These are phyloP conservation scores for Trichosporon coremiiforme DNA, from an alignment of 1,284 basidiomycete species.

Conservation along the genomic window DNA sequence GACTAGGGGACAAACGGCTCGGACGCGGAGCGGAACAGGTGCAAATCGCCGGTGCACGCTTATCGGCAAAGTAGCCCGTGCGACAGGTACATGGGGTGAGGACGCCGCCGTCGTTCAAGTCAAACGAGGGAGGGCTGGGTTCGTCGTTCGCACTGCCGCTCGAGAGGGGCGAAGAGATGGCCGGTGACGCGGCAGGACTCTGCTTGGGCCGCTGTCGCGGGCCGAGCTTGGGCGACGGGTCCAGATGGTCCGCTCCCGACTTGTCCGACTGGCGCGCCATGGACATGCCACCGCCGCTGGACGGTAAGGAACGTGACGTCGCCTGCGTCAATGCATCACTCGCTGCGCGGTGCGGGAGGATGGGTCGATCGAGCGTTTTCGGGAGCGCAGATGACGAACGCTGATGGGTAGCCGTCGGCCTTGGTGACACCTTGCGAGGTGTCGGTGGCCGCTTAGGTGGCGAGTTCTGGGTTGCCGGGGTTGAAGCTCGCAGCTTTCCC, in stretches of 20 bases:
- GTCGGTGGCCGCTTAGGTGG: constrained; percentile 3
- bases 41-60: not conserved
- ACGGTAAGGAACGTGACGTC: constrained; percentile 7
- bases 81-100: constrained; percentile 5
- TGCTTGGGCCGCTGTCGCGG: not conserved
- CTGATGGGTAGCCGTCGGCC: not conserved
- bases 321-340: constrained; percentile 1
- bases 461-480: not conserved
- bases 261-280: not conserved
- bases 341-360: constrained; percentile 6
- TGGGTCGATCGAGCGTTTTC: not conserved
- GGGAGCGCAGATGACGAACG: constrained; percentile 3
- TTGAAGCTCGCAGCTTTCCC: not conserved
- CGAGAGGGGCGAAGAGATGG: not conserved
- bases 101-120: constrained; percentile 13
- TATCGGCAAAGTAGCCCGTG: not conserved
- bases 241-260: not conserved
- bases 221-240: not conserved
- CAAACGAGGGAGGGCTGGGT: not conserved
- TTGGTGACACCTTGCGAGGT: not conserved
- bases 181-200: not conserved
- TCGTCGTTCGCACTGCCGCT: not conserved
- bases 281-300: not conserved
- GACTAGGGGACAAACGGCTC: not conserved
- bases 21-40: not conserved